A percentile compares a stretch with the other conserved stretches of the same genome.
phyloP scores from a whole-genome alignment of 202 grass and related monocot genomes.

The Cymbopogon flexuosus region DNA sequence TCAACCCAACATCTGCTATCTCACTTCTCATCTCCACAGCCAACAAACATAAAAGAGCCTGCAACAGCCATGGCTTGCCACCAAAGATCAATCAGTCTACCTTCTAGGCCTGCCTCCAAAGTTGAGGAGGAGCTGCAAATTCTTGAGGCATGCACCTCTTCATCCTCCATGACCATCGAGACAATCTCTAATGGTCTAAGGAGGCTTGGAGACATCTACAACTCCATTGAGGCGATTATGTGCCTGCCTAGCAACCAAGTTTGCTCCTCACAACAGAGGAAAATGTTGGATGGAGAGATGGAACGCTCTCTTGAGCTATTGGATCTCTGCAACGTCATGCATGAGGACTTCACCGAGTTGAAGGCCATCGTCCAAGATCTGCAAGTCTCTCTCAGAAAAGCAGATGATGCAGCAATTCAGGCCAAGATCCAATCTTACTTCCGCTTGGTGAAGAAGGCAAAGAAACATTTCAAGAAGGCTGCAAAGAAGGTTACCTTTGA shows the following conservation, averaged over 20 bases:
- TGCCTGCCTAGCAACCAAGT: constrained; percentile 46
- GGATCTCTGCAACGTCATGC: constrained; percentile 49
- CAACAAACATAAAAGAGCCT: constrained; percentile 24
- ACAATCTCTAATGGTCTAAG: constrained; percentile 38
- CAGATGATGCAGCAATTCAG: constrained; percentile 21
- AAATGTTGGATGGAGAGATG: constrained; percentile 45
- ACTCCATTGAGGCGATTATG: constrained; percentile 47
- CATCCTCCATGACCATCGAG: constrained; percentile 32
- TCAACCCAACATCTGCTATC: constrained; percentile 5
- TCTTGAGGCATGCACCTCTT: constrained; percentile 44
- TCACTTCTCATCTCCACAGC: not conserved
- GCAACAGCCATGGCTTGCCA: constrained; percentile 55
- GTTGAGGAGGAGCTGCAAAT: constrained; percentile 57
- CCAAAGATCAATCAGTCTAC: constrained; percentile 61
- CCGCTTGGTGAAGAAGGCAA: constrained; percentile 44
- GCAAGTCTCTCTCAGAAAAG: constrained; percentile 43
- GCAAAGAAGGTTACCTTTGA: constrained; percentile 32
- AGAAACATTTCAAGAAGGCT: constrained; percentile 54
- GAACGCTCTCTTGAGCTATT: constrained; percentile 47
- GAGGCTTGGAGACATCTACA: constrained; percentile 40
- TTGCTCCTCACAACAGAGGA: constrained; percentile 42
- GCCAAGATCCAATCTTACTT: constrained; percentile 36
- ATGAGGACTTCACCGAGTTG: constrained; percentile 36
- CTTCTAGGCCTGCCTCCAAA: constrained; percentile 43
- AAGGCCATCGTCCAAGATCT: constrained; percentile 50